A percentile compares a stretch with the other conserved stretches of the same genome.
phyloP scores from a whole-genome alignment of 202 grass and related monocot species.

The Elaeis oleifera region DNA sequence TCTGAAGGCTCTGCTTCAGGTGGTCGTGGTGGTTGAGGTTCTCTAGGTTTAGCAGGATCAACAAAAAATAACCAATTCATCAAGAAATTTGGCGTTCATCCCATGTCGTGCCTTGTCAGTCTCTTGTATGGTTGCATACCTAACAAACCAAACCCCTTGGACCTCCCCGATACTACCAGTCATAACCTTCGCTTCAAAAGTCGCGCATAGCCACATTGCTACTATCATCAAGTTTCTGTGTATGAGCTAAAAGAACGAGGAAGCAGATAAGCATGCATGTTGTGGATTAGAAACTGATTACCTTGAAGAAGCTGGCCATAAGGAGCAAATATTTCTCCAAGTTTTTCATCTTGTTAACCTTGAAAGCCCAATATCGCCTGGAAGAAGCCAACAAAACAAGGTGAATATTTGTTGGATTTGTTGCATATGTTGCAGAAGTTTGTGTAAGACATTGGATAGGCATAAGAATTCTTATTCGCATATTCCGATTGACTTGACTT shows the following conservation, averaged over 20 bases:
- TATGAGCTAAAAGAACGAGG: not conserved
- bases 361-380: constrained; percentile 41
- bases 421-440: too few species aligned
- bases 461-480: too few species aligned
- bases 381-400: not conserved
- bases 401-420: too few species aligned
- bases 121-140: constrained; percentile 48
- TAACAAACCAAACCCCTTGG: constrained; percentile 82
- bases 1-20: constrained; percentile 27
- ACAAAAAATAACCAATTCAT: constrained; percentile 89
- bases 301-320: constrained; percentile 67
- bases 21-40: constrained; percentile 27
- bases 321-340: constrained; percentile 50
- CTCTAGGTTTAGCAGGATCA: constrained; percentile 71
- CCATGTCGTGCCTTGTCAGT: constrained; percentile 56
- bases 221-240: not conserved
- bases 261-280: not conserved
- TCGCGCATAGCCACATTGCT: too few species aligned
- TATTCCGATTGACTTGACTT: too few species aligned
- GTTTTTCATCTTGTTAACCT: constrained; percentile 69
- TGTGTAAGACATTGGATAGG: too few species aligned
- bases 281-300: constrained; percentile 7
- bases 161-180: constrained; percentile 69
- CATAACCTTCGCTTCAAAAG: constrained; percentile 48
- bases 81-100: constrained; percentile 83